Percentiles rank a stretch among this genome's conserved stretches.
Conservation (phyloP, 2,329 filamentous ascomycete genomes). For the Calonectria henricotiae region DNA sequence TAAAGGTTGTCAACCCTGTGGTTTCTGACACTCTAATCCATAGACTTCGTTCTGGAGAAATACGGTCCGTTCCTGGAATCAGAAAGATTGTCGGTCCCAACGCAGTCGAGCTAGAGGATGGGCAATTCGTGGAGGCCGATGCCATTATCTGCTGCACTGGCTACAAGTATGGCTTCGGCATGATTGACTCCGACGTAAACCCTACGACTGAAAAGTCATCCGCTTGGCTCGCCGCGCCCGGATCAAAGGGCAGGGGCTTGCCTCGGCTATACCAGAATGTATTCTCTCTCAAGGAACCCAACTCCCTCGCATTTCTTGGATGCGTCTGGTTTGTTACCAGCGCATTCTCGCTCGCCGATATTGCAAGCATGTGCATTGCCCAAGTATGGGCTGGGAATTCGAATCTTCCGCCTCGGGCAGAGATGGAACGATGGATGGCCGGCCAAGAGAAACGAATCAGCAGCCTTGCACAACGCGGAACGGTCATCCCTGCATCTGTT, state of each 20-base stretch:
- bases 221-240: constrained; percentile 43
- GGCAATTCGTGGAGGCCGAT: constrained; percentile 54
- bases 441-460: constrained; percentile 45
- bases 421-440: constrained; percentile 56
- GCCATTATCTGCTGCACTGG: constrained; percentile 59
- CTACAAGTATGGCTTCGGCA: constrained; percentile 56
- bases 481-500: constrained; percentile 48
- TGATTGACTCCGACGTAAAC: constrained; percentile 45
- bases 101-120: constrained; percentile 55
- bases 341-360: constrained; percentile 49
- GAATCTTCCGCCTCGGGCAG: constrained; percentile 53
- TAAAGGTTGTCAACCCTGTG: constrained; percentile 51
- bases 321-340: constrained; percentile 49
- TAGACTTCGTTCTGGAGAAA: constrained; percentile 58
- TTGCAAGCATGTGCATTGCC: constrained; percentile 56
- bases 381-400: constrained; percentile 50
- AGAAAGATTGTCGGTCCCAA: constrained; percentile 47
- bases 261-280: constrained; percentile 63
- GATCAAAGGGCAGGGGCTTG: constrained; percentile 51
- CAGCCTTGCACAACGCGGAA: constrained; percentile 43
- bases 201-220: constrained; percentile 39
- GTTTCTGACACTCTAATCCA: constrained; percentile 53
- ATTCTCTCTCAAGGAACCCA: constrained; percentile 61
- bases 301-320: constrained; percentile 60
- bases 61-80: constrained; percentile 55